Evolutionary conservation across 129 eudicot genomes (phyloP).

Genomic region (Helianthus tuberosus): DNA sequence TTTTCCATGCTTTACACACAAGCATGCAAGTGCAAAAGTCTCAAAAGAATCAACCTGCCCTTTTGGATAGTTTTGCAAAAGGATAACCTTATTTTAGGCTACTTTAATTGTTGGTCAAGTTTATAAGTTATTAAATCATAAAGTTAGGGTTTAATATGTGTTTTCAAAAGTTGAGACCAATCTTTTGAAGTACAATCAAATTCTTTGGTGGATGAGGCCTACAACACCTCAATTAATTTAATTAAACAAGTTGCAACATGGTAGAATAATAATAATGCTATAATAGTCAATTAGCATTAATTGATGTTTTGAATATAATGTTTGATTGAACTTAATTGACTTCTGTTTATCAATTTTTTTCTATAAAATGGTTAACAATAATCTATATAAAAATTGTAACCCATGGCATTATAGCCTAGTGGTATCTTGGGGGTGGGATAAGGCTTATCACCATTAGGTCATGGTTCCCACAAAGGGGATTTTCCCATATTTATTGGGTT

Average conservation of each 20-base stretch:
- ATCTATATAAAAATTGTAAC: too few species aligned
- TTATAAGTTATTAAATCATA: conserved; percentile 43
- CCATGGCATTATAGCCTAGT: too few species aligned
- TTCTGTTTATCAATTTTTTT: background rate
- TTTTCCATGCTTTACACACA: conserved; percentile 48
- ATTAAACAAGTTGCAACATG: conserved; percentile 2
- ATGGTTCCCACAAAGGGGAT: too few species aligned
- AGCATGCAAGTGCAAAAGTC: conserved; percentile 47
- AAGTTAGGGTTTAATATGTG: conserved; percentile 37
- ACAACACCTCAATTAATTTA: conserved; percentile 1
- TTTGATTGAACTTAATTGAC: background rate
- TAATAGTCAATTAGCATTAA: background rate
- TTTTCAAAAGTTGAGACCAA: conserved; percentile 50
- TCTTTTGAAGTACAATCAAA: conserved; percentile 2
- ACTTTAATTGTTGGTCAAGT: conserved; percentile 34
- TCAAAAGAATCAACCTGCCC: conserved; percentile 38
- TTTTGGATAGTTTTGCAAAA: conserved; percentile 45
- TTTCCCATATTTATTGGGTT: too few species aligned
- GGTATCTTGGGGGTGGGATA: too few species aligned
- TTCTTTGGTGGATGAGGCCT: background rate
- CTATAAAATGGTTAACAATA: too few species aligned
- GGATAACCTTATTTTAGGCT: conserved; percentile 35
- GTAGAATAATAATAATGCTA: background rate
- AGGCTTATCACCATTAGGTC: too few species aligned
- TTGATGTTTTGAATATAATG: background rate